phyloP scores from a whole-genome alignment of 2,329 filamentous ascomycete species.

The Botryosphaeria dothidea region DNA sequence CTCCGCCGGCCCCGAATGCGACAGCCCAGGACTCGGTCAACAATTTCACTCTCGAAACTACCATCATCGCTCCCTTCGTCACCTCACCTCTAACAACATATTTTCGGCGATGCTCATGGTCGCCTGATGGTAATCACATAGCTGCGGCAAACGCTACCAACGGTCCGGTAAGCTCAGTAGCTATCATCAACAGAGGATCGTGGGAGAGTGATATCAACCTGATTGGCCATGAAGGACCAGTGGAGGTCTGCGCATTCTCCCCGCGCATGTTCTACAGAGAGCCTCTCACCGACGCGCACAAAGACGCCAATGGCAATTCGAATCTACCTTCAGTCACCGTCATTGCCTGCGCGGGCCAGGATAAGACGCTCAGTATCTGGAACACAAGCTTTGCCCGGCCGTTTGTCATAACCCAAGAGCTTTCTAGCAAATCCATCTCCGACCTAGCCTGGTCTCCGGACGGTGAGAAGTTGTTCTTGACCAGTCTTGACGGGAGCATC shows the following conservation, averaged over 20 bases:
- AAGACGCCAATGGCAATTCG: slow-evolving; percentile 45
- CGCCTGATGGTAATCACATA: slow-evolving; percentile 94
- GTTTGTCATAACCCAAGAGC: slow-evolving; percentile 84
- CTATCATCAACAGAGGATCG: slow-evolving; percentile 85
- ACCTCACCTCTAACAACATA: slow-evolving; percentile 95
- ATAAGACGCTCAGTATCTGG: slow-evolving; percentile 96
- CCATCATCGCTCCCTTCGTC: slow-evolving; percentile 82
- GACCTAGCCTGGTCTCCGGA: slow-evolving; percentile 94
- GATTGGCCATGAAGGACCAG: slow-evolving; percentile 94
- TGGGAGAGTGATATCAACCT: slow-evolving; percentile 98
- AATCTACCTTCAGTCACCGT: slow-evolving; percentile 71
- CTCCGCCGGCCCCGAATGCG: slow-evolving; percentile 83
- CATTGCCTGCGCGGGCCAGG: slow-evolving; percentile 93
- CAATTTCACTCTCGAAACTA: slow-evolving; percentile 94
- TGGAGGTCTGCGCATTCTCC: slow-evolving; percentile 96
- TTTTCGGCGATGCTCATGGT: slow-evolving; percentile 96
- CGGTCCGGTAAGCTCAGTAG: slow-evolving; percentile 93
- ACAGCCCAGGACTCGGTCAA: slow-evolving; percentile 94
- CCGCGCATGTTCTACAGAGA: slow-evolving; percentile 81
- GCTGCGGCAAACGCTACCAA: slow-evolving; percentile 97
- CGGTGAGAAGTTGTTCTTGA: slow-evolving; percentile 81
- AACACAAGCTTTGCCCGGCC: slow-evolving; percentile 94
- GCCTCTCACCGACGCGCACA: slow-evolving; percentile 56
- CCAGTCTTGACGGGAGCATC: slow-evolving; percentile 87
- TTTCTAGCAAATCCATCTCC: slow-evolving; percentile 88